Conservation (phyloP, 805 yeast species). For the Torulaspora maleeae region DNA sequence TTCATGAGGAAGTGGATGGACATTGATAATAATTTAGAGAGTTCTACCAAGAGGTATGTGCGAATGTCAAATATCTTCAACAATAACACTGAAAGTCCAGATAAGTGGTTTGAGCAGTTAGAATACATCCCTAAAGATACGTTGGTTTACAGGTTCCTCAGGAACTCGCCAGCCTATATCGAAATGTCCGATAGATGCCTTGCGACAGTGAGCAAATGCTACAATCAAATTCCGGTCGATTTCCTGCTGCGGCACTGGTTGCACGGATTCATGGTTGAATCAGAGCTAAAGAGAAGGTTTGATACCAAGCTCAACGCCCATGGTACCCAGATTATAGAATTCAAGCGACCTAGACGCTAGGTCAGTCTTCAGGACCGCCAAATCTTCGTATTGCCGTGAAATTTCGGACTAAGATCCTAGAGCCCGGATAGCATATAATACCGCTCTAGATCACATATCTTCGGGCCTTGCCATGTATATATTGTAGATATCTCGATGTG, state of each 20-base stretch:
- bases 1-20: not conserved
- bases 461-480: not conserved
- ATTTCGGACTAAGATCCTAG: too few species aligned
- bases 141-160: constrained; percentile 11
- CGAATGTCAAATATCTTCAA: constrained; percentile 13
- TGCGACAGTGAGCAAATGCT: constrained; percentile 12
- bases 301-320: constrained; percentile 3
- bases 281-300: constrained; percentile 7
- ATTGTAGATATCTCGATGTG: not conserved
- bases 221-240: constrained; percentile 21
- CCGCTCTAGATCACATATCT: too few species aligned
- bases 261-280: constrained; percentile 1
- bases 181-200: constrained; percentile 19
- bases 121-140: constrained; percentile 2
- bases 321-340: constrained; percentile 12
- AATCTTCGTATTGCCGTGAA: too few species aligned
- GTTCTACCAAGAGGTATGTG: not conserved
- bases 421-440: too few species aligned
- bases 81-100: constrained; percentile 2
- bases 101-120: constrained; percentile 12
- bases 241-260: constrained; percentile 19
- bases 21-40: not conserved
- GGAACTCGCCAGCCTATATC: constrained; percentile 11
- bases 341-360: constrained; percentile 9
- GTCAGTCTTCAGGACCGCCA: not conserved